Evolutionary conservation across 106 monocot genomes (phyloP).

Genomic region (Apostasia ramifera): DNA sequence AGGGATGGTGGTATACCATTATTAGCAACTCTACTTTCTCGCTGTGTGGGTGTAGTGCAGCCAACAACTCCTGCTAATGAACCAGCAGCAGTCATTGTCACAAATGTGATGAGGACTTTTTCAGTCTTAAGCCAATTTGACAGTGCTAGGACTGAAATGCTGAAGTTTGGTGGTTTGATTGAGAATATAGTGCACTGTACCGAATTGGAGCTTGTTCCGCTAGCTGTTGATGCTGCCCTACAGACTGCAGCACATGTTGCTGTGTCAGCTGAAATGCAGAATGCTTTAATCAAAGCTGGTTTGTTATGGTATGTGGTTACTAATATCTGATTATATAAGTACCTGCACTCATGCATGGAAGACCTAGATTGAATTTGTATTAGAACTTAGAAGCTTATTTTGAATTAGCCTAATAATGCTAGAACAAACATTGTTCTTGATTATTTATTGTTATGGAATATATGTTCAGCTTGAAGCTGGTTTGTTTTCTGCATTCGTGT

Average conservation of each 20-base stretch:
- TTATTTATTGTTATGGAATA: too few relatives aligned
- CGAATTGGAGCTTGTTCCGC: constrained; percentile 76
- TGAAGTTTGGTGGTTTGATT: constrained; percentile 82
- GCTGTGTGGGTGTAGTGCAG: constrained; percentile 91
- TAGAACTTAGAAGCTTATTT: too few relatives aligned
- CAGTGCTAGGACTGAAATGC: constrained; percentile 76
- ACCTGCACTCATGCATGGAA: too few relatives aligned
- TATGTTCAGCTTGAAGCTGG: too few relatives aligned
- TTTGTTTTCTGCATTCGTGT: too few relatives aligned
- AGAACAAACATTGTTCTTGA: too few relatives aligned
- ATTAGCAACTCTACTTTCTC: constrained; percentile 84
- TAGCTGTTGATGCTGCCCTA: constrained; percentile 91
- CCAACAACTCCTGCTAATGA: constrained; percentile 91
- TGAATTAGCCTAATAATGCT: too few relatives aligned
- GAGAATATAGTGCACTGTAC: constrained; percentile 93
- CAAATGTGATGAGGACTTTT: constrained; percentile 88
- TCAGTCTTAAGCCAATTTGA: constrained; percentile 93
- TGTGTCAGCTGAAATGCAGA: constrained; percentile 75
- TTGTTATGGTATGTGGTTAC: constrained; percentile 65
- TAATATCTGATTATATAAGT: neutral
- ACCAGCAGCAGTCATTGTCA: constrained; percentile 83
- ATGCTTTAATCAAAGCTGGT: constrained; percentile 80
- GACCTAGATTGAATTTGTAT: too few relatives aligned
- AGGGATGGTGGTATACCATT: constrained; percentile 95
- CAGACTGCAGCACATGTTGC: constrained; percentile 85